Base-by-base conservation (phyloP, 345 rosid species). In the Citrus maxima region DNA sequence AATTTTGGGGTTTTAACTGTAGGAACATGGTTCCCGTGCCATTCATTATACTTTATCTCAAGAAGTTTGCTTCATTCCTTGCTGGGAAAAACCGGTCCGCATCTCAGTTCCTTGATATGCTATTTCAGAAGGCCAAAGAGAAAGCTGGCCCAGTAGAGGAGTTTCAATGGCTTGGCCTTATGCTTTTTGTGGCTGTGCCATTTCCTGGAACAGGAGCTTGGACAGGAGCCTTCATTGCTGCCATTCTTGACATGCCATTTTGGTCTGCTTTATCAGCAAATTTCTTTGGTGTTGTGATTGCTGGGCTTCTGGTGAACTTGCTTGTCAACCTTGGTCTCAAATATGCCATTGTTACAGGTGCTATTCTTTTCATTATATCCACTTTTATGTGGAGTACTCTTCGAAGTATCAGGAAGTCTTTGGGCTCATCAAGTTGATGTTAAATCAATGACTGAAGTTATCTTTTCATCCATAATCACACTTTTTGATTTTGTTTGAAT, bases 11-110 rank as follows among this genome's bases (percentile, higher is more conserved):
- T 21, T 74, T 73, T 77, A 67, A 64, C 76, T 84, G 86, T 85
- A 95, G 98, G 85, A 95, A 95, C 77, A 93, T 95, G 99, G 89
- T 93, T 84, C 99, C 98, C 13, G 98, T 95, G 73, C 98, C 98
- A 21, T 90, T 92, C 82, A 93, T 95, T 60, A 72, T 95, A 81
- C 95, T 95, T 49, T 88, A 89, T 84, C 84, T 92, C 76, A 92
- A 92, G 88, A 89, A 72, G 78, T 56, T 95, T 49, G 92, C 95
- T 8, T 82, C 90, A 65, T 91, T 90, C 78, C 73, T 95, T 10
- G 91, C 97, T 66, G 86, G 89, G 63, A 90, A 73, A 82, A 95
- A 90, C 87, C 75, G 25, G 64, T 74, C 92, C 2, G 93, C 89
- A 1, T 93, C 97, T 22, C 80, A 67, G 72, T 59, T 92, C 72